Percentiles rank a stretch among this genome's conserved stretches.
phyloP scores from a whole-genome alignment of 257 asterid genomes.

The Voacanga thouarsii region DNA sequence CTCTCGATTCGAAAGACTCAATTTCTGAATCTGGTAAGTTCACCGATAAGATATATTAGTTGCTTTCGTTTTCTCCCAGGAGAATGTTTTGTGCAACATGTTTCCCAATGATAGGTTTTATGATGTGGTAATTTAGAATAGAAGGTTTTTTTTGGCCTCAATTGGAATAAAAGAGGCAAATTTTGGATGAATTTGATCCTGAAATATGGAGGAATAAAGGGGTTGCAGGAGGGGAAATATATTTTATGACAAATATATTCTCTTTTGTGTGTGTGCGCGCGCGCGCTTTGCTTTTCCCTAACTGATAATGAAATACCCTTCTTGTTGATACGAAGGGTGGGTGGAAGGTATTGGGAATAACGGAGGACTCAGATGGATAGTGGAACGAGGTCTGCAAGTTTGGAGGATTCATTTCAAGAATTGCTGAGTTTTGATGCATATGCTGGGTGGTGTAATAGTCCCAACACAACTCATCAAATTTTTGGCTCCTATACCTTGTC shows the following conservation, averaged over 20 bases:
- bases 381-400: conserved; percentile 27
- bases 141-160: background rate
- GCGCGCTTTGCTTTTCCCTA: background rate
- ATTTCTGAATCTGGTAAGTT: conserved; percentile 1
- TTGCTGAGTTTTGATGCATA: conserved; percentile 53
- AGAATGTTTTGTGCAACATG: background rate
- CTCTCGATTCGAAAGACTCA: background rate
- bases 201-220: conserved; percentile 20
- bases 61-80: background rate
- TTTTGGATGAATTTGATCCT: conserved; percentile 18
- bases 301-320: conserved; percentile 14
- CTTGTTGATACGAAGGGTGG: conserved; percentile 33
- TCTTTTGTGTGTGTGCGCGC: no score
- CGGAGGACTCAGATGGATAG: conserved; percentile 43
- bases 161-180: background rate
- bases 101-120: background rate
- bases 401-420: conserved; percentile 52
- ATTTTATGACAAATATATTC: conserved; percentile 11
- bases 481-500: conserved; percentile 49
- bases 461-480: conserved; percentile 53
- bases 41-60: background rate
- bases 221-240: conserved; percentile 22
- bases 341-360: conserved; percentile 30
- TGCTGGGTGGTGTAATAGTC: conserved; percentile 68
- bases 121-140: conserved; percentile 5